Evolutionary conservation across 176 grass and related monocot genomes (phyloP).

Genomic region (Aegilops umbellulata): DNA sequence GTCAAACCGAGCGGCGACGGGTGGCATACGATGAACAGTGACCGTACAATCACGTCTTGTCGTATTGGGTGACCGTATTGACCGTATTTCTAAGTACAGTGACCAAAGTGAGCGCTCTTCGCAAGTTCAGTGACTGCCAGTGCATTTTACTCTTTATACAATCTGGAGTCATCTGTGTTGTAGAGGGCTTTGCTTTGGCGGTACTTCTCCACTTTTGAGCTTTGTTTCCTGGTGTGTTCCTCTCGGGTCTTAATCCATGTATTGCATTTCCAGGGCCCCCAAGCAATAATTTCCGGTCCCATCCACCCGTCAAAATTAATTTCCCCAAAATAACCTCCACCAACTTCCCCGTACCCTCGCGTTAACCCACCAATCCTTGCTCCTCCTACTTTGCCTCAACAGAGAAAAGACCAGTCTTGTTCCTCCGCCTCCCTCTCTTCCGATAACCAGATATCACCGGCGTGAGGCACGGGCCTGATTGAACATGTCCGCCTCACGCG

Average conservation of each 20-base stretch:
- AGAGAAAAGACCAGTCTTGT: not conserved
- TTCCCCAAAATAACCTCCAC: slow-evolving; percentile 37
- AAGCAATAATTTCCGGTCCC: slow-evolving; percentile 24
- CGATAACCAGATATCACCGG: not conserved
- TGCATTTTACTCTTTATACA: no score
- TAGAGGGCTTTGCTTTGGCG: no score
- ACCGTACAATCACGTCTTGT: no score
- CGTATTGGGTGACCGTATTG: no score
- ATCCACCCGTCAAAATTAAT: not conserved
- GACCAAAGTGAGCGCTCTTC: no score
- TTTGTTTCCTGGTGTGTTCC: no score
- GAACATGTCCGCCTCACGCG: slow-evolving; percentile 51
- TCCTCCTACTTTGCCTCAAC: not conserved
- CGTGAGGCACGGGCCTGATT: not conserved
- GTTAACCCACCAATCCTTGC: not conserved
- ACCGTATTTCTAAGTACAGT: no score
- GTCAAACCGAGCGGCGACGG: no score
- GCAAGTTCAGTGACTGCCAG: no score
- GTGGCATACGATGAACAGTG: no score
- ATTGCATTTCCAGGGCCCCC: not conserved
- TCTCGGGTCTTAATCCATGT: not conserved
- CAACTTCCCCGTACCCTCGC: not conserved
- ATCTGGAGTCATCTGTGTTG: no score
- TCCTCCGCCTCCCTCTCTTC: not conserved
- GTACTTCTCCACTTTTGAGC: no score